A percentile compares a stretch with the other conserved stretches of the same genome.
Conservation (phyloP, 2,329 filamentous ascomycete species). For the Metarhizium humberi region DNA sequence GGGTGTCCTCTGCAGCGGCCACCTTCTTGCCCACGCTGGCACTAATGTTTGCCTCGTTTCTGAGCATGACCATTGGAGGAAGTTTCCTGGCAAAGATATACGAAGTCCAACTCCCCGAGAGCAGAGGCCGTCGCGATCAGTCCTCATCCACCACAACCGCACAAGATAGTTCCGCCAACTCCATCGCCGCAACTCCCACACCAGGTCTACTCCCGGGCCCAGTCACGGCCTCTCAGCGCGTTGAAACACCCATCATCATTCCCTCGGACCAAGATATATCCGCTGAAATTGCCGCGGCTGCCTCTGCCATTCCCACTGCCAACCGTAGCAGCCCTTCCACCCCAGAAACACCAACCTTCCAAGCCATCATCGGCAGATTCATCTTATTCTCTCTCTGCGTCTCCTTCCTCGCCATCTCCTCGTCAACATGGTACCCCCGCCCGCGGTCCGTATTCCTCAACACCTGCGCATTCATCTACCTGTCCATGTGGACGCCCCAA, state of each 20-base stretch:
- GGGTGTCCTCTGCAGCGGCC: conserved; percentile 45
- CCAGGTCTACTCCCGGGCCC: conserved; percentile 29
- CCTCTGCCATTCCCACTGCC: conserved; percentile 18
- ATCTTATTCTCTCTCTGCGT: conserved; percentile 45
- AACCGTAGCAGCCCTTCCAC: conserved; percentile 14
- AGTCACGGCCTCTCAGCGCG: conserved; percentile 24
- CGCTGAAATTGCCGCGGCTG: conserved; percentile 44
- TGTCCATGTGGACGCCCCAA: conserved; percentile 89
- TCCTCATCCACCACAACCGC: conserved; percentile 13
- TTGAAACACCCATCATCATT: conserved; percentile 42
- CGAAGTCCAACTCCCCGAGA: conserved; percentile 46
- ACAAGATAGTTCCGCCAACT: conserved; percentile 3
- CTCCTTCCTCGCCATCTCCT: conserved; percentile 49
- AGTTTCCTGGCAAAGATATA: conserved; percentile 52
- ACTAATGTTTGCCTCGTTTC: conserved; percentile 39
- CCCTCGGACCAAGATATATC: conserved; percentile 56
- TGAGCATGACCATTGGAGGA: conserved; percentile 48
- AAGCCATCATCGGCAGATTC: conserved; percentile 47
- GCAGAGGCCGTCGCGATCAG: conserved; percentile 37
- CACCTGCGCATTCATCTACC: conserved; percentile 60
- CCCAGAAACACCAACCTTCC: conserved; percentile 32
- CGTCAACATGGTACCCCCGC: conserved; percentile 49
- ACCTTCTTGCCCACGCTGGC: conserved; percentile 48
- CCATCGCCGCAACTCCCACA: not conserved
- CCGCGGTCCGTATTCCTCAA: conserved; percentile 51